These are phyloP conservation scores for Dalechampia spathulata DNA, from an alignment of 441 rosid genomes.

Conservation along the genomic window DNA sequence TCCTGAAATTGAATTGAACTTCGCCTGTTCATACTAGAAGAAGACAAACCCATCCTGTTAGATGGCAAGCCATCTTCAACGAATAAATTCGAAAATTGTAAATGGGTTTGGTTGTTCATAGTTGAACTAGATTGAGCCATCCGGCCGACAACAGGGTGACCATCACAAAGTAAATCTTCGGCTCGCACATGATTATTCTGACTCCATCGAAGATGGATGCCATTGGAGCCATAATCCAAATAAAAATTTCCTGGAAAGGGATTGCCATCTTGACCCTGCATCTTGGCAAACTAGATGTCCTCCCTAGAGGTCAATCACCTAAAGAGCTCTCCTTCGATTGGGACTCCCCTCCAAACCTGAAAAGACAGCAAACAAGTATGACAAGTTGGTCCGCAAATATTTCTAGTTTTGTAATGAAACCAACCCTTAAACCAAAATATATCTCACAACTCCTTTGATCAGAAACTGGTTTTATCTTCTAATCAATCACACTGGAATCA, in stretches of 20 bases:
- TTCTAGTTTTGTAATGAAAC: too few species aligned
- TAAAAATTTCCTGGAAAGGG: neutral
- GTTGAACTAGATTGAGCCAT: neutral
- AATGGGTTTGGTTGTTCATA: neutral
- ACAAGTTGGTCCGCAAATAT: too few species aligned
- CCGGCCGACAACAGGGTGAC: neutral
- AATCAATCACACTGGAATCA: too few species aligned
- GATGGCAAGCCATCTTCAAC: neutral
- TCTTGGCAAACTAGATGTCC: neutral
- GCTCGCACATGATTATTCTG: neutral
- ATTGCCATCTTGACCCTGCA: slow-evolving; percentile 2
- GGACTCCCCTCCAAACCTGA: slow-evolving; percentile 1
- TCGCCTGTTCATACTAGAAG: neutral
- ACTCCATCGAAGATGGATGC: neutral
- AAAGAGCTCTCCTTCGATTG: neutral
- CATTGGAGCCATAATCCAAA: slow-evolving; percentile 4
- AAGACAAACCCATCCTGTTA: neutral
- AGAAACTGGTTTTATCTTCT: too few species aligned
- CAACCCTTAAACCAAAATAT: too few species aligned
- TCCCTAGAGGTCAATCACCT: neutral
- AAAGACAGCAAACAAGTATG: neutral
- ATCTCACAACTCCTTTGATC: too few species aligned
- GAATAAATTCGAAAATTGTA: neutral
- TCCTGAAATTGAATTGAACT: neutral
- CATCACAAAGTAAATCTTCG: neutral